Percentiles rank a stretch among this genome's conserved stretches.
Evolutionary conservation across 1,284 basidiomycete genomes (phyloP).

Genomic region (Sanghuangporus baumii): DNA sequence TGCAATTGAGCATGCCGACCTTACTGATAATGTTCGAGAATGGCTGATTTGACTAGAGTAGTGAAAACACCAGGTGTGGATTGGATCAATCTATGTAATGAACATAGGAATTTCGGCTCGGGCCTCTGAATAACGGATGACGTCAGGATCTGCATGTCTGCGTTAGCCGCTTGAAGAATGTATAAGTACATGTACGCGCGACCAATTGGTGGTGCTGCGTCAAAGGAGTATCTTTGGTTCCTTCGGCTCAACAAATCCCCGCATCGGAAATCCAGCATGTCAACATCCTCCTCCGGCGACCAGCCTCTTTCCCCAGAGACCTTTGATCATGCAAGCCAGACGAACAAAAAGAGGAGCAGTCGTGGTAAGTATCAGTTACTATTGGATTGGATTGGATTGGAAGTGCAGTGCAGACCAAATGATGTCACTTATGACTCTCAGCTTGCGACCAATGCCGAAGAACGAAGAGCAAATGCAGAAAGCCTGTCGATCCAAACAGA

Average conservation of each 20-base stretch:
- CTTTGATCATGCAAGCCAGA: constrained; percentile 41
- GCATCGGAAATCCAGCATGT: constrained; percentile 8
- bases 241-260: background rate
- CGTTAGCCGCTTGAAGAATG: background rate
- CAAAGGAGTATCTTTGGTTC: background rate
- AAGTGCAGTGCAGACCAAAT: constrained; percentile 8
- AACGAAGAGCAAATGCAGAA: constrained; percentile 82
- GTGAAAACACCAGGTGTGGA: no score
- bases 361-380: constrained; percentile 41
- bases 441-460: constrained; percentile 83
- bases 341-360: constrained; percentile 57
- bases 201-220: background rate
- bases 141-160: background rate
- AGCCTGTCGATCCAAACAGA: constrained; percentile 42
- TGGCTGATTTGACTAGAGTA: background rate
- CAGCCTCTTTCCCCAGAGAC: constrained; percentile 49
- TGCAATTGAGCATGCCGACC: background rate
- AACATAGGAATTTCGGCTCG: background rate
- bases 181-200: background rate
- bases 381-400: background rate
- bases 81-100: background rate
- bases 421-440: background rate
- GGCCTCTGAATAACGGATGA: background rate
- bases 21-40: background rate
- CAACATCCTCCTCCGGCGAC: constrained; percentile 27